Evolutionary conservation across 345 rosid species (phyloP).

Genomic region (Populus pruinosa): DNA sequence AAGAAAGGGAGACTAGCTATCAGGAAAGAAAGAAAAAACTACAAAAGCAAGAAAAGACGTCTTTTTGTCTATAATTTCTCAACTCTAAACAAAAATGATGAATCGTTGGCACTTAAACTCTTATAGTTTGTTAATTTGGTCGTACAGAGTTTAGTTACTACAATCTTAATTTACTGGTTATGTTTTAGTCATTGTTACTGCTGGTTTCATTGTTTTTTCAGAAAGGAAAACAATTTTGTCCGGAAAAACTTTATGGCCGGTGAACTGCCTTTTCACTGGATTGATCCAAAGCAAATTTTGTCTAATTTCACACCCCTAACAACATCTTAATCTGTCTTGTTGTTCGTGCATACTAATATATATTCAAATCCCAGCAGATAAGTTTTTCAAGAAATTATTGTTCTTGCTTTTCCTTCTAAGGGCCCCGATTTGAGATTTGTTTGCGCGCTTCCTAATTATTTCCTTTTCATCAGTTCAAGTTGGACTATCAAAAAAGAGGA

Average conservation of each 20-base stretch:
- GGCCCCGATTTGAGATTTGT: conserved; percentile 31
- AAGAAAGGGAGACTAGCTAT: too few relatives aligned
- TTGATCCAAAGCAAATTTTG: conserved; percentile 36
- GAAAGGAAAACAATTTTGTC: conserved; percentile 20
- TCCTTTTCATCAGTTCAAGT: conserved; percentile 24
- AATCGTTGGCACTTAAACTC: not conserved
- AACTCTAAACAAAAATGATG: not conserved
- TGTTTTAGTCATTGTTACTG: not conserved
- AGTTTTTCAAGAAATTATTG: conserved; percentile 12
- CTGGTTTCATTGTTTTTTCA: conserved; percentile 14
- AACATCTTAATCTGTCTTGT: conserved; percentile 41
- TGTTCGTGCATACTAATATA: conserved; percentile 40
- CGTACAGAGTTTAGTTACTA: not conserved
- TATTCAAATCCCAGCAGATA: conserved; percentile 9
- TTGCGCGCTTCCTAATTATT: conserved; percentile 35
- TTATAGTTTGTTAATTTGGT: not conserved
- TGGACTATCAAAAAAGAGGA: conserved; percentile 26
- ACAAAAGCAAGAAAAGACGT: not conserved
- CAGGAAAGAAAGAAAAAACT: not conserved
- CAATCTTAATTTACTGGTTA: not conserved
- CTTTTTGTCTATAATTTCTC: not conserved
- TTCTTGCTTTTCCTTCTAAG: conserved; percentile 25
- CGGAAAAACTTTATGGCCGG: conserved; percentile 34
- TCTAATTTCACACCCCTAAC: conserved; percentile 9
- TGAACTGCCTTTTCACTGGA: conserved; percentile 42